These are phyloP conservation scores for Brachypodium distachyon DNA, from an alignment of 202 grass and related monocot species.

Conservation along the genomic window DNA sequence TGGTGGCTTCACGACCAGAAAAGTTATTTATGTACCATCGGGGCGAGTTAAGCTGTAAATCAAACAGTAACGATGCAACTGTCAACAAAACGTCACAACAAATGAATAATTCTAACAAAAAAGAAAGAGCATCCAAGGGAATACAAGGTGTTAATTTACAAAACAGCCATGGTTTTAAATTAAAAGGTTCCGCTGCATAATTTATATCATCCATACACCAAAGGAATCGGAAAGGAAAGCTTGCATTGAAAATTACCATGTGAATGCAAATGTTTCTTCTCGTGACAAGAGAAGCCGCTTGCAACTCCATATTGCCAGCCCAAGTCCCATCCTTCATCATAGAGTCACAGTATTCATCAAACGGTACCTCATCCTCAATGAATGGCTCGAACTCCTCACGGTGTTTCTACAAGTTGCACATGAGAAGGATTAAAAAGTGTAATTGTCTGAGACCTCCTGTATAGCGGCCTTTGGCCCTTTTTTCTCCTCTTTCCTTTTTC, in stretches of 20 bases:
- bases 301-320: slow-evolving; percentile 95
- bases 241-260: slow-evolving; percentile 42
- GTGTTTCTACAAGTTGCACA: slow-evolving; percentile 31
- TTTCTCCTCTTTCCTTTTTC: no score
- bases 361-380: slow-evolving; percentile 87
- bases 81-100: background rate
- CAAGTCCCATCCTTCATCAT: slow-evolving; percentile 91
- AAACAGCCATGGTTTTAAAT: background rate
- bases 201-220: background rate
- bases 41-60: slow-evolving; percentile 66
- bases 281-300: slow-evolving; percentile 81
- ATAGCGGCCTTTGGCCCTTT: no score
- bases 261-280: slow-evolving; percentile 91
- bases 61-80: background rate
- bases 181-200: background rate
- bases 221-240: background rate
- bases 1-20: slow-evolving; percentile 44
- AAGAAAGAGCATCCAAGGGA: background rate
- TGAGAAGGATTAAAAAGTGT: background rate
- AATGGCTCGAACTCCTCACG: slow-evolving; percentile 83
- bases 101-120: background rate
- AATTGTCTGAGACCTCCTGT: background rate
- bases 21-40: slow-evolving; percentile 96
- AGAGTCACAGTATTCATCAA: slow-evolving; percentile 70
- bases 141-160: background rate